These are phyloP conservation scores for Globisporangium perplexum DNA, from an alignment of 352 stramenopile genomes.

Conservation along the genomic window DNA sequence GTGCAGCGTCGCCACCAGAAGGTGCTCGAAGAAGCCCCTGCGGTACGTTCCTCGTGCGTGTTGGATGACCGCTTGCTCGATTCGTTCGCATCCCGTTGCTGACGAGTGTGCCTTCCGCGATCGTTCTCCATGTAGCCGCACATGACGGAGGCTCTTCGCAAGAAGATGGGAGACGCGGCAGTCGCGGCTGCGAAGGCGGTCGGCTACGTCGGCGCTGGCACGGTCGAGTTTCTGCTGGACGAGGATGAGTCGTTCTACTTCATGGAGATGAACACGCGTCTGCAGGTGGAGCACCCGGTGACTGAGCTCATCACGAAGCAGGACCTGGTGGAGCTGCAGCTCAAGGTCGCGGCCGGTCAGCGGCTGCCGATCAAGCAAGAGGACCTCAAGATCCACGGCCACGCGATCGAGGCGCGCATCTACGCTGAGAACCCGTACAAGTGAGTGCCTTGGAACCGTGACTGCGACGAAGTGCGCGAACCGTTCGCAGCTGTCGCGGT, in stretches of 20 bases:
- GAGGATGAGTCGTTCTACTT: constrained; percentile 92
- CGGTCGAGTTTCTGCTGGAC: constrained; percentile 93
- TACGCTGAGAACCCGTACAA: constrained; percentile 94
- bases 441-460: constrained; percentile 22
- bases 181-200: constrained; percentile 87
- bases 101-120: not conserved
- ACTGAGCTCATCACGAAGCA: constrained; percentile 89
- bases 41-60: constrained; percentile 36
- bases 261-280: constrained; percentile 95
- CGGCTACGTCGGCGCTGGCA: constrained; percentile 90
- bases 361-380: constrained; percentile 85
- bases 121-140: constrained; percentile 32
- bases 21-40: constrained; percentile 92
- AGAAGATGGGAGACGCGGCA: constrained; percentile 87
- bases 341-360: constrained; percentile 92
- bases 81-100: not conserved
- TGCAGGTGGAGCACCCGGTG: constrained; percentile 93
- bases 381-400: constrained; percentile 82
- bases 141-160: constrained; percentile 73
- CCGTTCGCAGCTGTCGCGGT: not conserved
- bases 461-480: not conserved
- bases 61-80: not conserved
- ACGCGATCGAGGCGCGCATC: constrained; percentile 92
- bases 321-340: constrained; percentile 92
- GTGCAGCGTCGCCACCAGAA: constrained; percentile 93